Evolutionary conservation across 495 filamentous ascomycete genomes (phyloP).

Genomic region (Sordaria brevicollis): DNA sequence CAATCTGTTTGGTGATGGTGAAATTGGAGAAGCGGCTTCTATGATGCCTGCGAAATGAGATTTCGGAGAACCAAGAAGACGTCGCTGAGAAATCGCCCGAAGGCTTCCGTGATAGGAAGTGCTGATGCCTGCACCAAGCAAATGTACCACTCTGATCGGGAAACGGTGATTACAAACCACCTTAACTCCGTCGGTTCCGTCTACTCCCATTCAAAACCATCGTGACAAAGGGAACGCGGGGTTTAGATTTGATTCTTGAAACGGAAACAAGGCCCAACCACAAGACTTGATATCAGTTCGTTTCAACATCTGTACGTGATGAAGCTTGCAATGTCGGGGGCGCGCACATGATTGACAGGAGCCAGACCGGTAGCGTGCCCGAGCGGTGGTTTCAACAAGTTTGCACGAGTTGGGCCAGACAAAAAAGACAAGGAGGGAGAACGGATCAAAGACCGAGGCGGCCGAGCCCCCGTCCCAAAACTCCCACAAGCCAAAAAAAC

Average conservation of each 20-base stretch:
- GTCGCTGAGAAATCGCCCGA: background rate
- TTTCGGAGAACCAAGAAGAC: background rate
- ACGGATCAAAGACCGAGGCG: background rate
- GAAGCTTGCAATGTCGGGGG: background rate
- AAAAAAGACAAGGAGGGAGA: background rate
- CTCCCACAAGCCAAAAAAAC: background rate
- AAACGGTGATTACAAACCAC: background rate
- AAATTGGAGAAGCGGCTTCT: background rate
- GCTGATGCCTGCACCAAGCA: background rate
- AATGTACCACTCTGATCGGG: background rate
- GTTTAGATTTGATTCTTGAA: background rate
- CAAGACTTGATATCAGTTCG: background rate
- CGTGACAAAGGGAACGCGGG: background rate
- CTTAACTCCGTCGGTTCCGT: background rate
- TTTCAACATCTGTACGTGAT: background rate
- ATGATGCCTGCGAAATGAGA: background rate
- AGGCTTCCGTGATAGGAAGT: background rate
- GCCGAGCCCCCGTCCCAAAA: background rate
- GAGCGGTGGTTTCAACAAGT: background rate
- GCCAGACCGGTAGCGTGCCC: background rate
- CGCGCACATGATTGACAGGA: background rate
- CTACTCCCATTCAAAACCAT: background rate
- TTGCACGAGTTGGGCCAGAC: background rate
- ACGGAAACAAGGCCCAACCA: background rate
- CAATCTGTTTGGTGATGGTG: background rate